Evolutionary conservation across 129 eudicot species (phyloP).

Genomic region (Flaveria sonorensis): DNA sequence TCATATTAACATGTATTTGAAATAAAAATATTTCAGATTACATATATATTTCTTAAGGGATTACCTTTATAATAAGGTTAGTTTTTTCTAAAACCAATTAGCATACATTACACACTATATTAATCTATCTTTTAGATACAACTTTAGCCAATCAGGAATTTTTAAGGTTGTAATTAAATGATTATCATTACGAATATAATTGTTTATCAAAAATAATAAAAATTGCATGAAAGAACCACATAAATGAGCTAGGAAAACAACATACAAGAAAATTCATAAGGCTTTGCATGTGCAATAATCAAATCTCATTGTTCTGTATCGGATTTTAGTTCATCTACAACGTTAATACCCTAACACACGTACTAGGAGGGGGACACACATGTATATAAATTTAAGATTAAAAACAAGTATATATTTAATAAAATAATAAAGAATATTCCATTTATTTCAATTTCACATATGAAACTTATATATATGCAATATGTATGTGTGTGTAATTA

Average conservation of each 20-base stretch:
- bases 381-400: background rate
- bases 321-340: constrained; percentile 30
- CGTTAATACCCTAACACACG: background rate
- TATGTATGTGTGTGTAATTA: no score
- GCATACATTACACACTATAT: background rate
- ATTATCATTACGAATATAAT: background rate
- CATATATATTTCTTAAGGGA: background rate
- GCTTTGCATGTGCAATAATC: constrained; percentile 36
- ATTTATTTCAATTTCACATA: no score
- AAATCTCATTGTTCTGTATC: constrained; percentile 25
- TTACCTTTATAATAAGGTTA: background rate
- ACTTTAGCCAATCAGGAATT: background rate
- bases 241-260: background rate
- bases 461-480: no score
- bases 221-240: background rate
- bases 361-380: background rate
- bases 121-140: background rate
- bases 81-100: background rate
- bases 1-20: no score
- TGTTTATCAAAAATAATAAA: background rate
- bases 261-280: constrained; percentile 17
- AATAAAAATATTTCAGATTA: no score
- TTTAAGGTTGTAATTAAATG: background rate
- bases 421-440: no score
- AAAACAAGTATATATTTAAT: background rate